Conservation (phyloP, 345 rosid species). For the Eucalyptus regnans region DNA sequence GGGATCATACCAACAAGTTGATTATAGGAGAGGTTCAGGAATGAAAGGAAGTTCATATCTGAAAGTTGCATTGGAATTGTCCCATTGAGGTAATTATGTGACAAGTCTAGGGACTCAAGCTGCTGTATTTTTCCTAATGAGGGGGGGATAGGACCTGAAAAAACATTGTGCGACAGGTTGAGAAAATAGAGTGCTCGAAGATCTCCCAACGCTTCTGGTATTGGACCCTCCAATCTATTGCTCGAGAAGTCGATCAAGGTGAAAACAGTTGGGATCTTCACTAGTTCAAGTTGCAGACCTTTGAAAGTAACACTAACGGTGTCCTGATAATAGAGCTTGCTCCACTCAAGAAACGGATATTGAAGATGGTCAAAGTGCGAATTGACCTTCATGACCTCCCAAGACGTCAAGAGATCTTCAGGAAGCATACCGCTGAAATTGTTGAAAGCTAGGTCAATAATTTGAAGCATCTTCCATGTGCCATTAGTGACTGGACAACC, state of each 20-base stretch:
- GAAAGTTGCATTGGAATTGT: no score
- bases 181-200: neutral
- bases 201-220: constrained; percentile 10
- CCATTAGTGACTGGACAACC: neutral
- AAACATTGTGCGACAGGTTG: no score
- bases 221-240: constrained; percentile 13
- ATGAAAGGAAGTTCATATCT: no score
- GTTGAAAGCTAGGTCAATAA: constrained; percentile 30
- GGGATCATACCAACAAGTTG: no score
- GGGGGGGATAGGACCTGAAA: no score
- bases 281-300: constrained; percentile 10
- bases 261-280: constrained; percentile 29
- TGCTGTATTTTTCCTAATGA: no score
- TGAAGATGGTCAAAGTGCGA: constrained; percentile 4
- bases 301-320: constrained; percentile 22
- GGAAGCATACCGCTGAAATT: constrained; percentile 10
- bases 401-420: neutral
- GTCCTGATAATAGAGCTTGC: constrained; percentile 13
- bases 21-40: no score
- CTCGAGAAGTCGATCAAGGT: constrained; percentile 25
- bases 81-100: no score
- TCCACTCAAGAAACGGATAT: neutral
- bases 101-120: no score
- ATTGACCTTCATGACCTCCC: constrained; percentile 19
- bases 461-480: constrained; percentile 22